A percentile compares a stretch with the other conserved stretches of the same genome.
Evolutionary conservation across 495 filamentous ascomycete genomes (phyloP).

Genomic region (Penicillium paxilli): DNA sequence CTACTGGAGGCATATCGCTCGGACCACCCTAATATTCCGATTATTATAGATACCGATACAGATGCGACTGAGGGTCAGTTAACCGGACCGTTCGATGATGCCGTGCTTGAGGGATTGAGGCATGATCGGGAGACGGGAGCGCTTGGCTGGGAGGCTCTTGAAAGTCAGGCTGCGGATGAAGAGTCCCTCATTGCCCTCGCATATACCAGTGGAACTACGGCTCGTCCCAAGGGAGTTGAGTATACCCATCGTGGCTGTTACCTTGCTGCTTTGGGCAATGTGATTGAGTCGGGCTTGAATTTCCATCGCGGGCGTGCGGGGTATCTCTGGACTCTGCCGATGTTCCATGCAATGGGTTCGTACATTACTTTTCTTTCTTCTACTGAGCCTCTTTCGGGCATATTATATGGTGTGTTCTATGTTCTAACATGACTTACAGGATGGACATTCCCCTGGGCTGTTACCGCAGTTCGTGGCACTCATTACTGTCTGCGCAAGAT

Average conservation of each 20-base stretch:
- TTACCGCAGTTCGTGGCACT: constrained; percentile 88
- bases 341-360: constrained; percentile 91
- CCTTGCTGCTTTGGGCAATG: constrained; percentile 78
- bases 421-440: constrained; percentile 24
- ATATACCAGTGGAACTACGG: constrained; percentile 94
- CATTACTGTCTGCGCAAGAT: constrained; percentile 95
- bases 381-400: too few species aligned
- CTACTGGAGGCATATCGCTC: constrained; percentile 67
- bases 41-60: constrained; percentile 85
- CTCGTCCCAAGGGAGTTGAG: constrained; percentile 88
- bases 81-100: constrained; percentile 79
- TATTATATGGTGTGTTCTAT: background rate
- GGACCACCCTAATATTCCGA: constrained; percentile 56
- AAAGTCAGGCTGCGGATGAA: constrained; percentile 67
- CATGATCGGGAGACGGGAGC: constrained; percentile 62
- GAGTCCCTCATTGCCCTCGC: constrained; percentile 79
- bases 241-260: constrained; percentile 89
- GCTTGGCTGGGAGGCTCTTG: constrained; percentile 76
- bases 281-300: constrained; percentile 87
- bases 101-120: constrained; percentile 75
- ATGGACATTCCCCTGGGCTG: constrained; percentile 85
- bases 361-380: background rate
- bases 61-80: constrained; percentile 74
- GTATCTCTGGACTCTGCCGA: constrained; percentile 91
- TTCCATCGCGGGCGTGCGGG: constrained; percentile 63